phyloP scores from a whole-genome alignment of 352 stramenopile species.

The Pythium diclinum region DNA sequence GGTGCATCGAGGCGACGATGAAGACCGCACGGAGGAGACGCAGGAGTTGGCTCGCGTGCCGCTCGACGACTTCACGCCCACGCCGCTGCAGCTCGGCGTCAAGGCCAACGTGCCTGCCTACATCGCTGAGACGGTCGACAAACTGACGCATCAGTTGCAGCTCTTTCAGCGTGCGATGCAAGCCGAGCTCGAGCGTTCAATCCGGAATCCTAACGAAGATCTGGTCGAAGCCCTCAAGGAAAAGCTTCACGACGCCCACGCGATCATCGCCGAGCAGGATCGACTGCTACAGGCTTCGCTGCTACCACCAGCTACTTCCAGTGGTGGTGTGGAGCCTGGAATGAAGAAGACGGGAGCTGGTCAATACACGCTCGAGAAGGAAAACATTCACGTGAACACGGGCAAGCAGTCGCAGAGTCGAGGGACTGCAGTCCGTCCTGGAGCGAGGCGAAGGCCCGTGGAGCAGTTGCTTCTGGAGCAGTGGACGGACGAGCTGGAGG shows the following conservation, averaged over 20 bases:
- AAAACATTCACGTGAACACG: slow-evolving; percentile 27
- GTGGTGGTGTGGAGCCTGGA: not conserved
- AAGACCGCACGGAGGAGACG: slow-evolving; percentile 44
- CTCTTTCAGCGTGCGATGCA: slow-evolving; percentile 61
- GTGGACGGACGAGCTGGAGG: slow-evolving; percentile 22
- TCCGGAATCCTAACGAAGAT: slow-evolving; percentile 22
- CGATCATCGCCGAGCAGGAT: slow-evolving; percentile 66
- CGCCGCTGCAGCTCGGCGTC: slow-evolving; percentile 59
- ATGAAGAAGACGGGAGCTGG: not conserved
- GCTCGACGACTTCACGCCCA: slow-evolving; percentile 65
- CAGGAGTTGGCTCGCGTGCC: slow-evolving; percentile 46
- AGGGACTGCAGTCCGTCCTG: not conserved
- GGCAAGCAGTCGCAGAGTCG: slow-evolving; percentile 7
- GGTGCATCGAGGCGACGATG: slow-evolving; percentile 48
- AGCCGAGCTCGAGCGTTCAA: slow-evolving; percentile 39
- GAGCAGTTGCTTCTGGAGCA: slow-evolving; percentile 24
- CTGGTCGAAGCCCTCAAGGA: slow-evolving; percentile 40
- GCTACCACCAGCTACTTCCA: not conserved
- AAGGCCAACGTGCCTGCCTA: slow-evolving; percentile 54
- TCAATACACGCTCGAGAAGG: slow-evolving; percentile 13
- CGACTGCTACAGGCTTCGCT: slow-evolving; percentile 68
- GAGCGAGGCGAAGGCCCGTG: slow-evolving; percentile 2
- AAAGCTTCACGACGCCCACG: slow-evolving; percentile 64
- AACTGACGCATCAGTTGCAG: slow-evolving; percentile 43
- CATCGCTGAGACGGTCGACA: slow-evolving; percentile 49